Evolutionary conservation across 225 moss, liverwort and hornwort genomes (phyloP), one percentile per base, ranked within the genome.

Genomic region (Bryoerythrophyllum caledonicum): DNA sequence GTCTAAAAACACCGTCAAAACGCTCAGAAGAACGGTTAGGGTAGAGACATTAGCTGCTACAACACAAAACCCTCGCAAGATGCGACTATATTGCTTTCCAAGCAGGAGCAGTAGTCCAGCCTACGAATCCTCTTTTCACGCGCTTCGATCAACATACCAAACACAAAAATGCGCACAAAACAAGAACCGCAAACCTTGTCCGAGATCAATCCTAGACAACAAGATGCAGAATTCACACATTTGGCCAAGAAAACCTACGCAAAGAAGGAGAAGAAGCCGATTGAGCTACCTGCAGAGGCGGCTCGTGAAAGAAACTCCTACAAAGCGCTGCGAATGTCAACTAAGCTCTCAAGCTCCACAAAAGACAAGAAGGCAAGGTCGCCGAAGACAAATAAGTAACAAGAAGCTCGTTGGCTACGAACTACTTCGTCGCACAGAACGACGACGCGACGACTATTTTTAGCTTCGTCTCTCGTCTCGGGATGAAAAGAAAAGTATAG

Each of bases 241-340:
- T 7, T 6, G 1, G 16, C 70, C 40, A 58, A 71, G 71, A 28
- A 71, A 71, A 58, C 43, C 71, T 60, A 71, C 12, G n/a, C 4
- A 44, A 59, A 19, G 44, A 59, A 14, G 57, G 6, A 34, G 37
- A 38, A 38, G 37, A 8, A 38, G 37, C 6, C 8, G 7, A 71
- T 59, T 60, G 46, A 57, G 5, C 25, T 40, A 70, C 26, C 17
- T 26, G 1, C 17, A 43, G 59, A 34, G 6, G 21, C 34, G 13
- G 17, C 17, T 44, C 15, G 14, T 12, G 3, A 13, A 5, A 21
- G 38, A 10, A n/a, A n/a, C n/a, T n/a, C n/a, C n/a, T n/a, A 23
- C 21, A 13, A 5, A 13, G 38, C 32, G 7, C 30, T 21, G n/a
- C 19, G 27, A 27, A 54, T 4, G 35, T 13, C 15, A 68, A 6